Base-by-base conservation (phyloP, 768 basidiomycete species). In the Epithele typhae region DNA sequence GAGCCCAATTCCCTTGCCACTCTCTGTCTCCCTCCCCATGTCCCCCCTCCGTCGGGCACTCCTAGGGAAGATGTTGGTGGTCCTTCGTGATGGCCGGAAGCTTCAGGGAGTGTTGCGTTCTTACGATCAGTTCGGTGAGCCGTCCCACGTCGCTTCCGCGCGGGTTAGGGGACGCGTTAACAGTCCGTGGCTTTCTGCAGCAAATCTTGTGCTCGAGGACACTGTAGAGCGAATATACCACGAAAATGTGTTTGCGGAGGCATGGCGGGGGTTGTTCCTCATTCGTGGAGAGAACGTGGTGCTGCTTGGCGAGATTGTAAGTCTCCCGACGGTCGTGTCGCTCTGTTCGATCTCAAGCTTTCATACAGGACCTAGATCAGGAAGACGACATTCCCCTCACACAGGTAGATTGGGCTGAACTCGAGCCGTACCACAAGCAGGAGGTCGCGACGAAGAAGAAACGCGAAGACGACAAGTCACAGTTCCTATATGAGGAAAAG, bases 271-370 rank as follows among this genome's bases (percentile, higher is more conserved):
- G 3, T 77, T 99, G 23, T 93, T 91, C 68, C 78, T 98, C 54
- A 93, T 99, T 56, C 82, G 96, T 45, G 96, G 96, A 40, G 96
- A 99, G 74, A 99, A 99, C 64, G 96, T 99, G 14, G 96, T 98
- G 25, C 69, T 97, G 50, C 71, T 98, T 18, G 96, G 96, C 30
- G 96, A 99, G 76, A 89, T 99, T 52, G 96, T 95, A 59, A 64
- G 91, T 78, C 27, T 53, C 41, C 19, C 19, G n/a, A 38, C 25
- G 37, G 48, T 3, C 35, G 15, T 25, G 14, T 6, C 34, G 11
- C 25, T 15, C 35, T 10, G 33, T 24, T 25, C 1, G 24, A 14
- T n/a, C 0, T 35, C 38, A 40, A 46, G 27, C 33, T 12, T 39
- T 38, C 46, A 22, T 19, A 14, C 61, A 96, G 93, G 94, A 96